Base-by-base conservation (phyloP, 1,139 yeast genomes). In the Taiozyma sp. region DNA sequence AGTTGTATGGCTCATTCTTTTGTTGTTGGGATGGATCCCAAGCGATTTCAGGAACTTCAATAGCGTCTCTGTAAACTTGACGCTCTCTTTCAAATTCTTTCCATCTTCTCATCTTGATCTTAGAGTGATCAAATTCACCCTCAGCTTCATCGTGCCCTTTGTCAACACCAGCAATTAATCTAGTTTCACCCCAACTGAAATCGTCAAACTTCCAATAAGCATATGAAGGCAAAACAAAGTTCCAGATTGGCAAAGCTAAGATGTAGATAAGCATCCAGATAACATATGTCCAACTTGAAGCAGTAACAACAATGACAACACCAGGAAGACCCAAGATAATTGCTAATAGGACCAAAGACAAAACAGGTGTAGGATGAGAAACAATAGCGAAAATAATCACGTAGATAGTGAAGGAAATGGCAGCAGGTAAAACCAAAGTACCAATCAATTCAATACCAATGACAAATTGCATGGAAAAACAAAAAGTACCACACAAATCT, bases 171-270 rank as follows among this genome's bases (percentile, higher is more conserved):
- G 81, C 82, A 53, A 93, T 83, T 23, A 87, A 79, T 75, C 99
- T 81, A 6, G 99, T 93, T 59, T 92, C 98, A 69, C 99, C 99
- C 99, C 99, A 93, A 63, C 93, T 83, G 72, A 93, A 93, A 69
- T 93, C 99, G 69, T 93, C 99, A 70, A 93, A 93, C 69, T 92
- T 92, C 99, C 99, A 93, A 63, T 73, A 93, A 0, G 98, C 90
- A 70, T 93, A 89, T 48, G 82, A 68, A 4, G 99, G 99, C 51
- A 93, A 75, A 7, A 92, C 85, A 66, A 93, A 88, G 68, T 93
- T 93, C 99, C 99, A 93, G 55, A 93, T 77, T 36, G 98, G 98
- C 56, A 93, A 79, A 0, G 98, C 96, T 43, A 83, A 1, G 43
- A 93, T 70, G 65, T 93, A 93, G 56, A 91, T 78, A 43, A 83